These are phyloP conservation scores for Phyllosticta citrichinensis DNA, from an alignment of 2,329 filamentous ascomycete species.

Conservation along the genomic window DNA sequence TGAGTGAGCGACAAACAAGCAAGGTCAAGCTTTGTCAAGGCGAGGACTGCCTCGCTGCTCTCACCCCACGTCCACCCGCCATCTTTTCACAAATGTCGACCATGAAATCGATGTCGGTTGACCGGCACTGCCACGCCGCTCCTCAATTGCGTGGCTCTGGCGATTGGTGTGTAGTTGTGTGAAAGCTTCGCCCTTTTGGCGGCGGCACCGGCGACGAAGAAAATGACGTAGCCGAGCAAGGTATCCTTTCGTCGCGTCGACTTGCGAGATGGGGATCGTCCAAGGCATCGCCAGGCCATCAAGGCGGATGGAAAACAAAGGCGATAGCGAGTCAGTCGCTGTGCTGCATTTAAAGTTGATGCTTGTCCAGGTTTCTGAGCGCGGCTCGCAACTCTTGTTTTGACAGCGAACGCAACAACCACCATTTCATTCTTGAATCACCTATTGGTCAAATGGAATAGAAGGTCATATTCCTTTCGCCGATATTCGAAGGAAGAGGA, in stretches of 20 bases:
- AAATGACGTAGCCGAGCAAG: neutral
- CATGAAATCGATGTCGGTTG: no score
- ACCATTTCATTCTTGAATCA: neutral
- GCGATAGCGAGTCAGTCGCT: neutral
- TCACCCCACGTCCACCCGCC: neutral
- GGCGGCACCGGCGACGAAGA: neutral
- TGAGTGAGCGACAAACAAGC: neutral
- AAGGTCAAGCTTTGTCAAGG: slow-evolving; percentile 5
- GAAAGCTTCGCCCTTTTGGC: neutral
- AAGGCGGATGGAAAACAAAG: neutral
- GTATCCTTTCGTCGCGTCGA: neutral
- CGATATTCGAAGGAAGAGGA: neutral
- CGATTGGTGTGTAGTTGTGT: neutral
- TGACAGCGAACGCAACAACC: neutral
- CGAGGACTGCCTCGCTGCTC: neutral
- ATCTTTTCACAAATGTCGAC: neutral
- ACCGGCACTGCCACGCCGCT: no score
- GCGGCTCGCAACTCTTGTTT: neutral
- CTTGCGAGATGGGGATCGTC: neutral
- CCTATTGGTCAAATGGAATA: neutral
- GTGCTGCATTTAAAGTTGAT: neutral
- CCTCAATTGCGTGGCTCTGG: no score
- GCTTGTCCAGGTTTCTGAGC: neutral
- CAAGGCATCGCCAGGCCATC: neutral
- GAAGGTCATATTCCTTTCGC: neutral